Percentiles rank a stretch among this genome's conserved stretches.
These are phyloP conservation scores for Acanthamoeba castellanii DNA, from an alignment of 208 protist species.

Conservation along the genomic window DNA sequence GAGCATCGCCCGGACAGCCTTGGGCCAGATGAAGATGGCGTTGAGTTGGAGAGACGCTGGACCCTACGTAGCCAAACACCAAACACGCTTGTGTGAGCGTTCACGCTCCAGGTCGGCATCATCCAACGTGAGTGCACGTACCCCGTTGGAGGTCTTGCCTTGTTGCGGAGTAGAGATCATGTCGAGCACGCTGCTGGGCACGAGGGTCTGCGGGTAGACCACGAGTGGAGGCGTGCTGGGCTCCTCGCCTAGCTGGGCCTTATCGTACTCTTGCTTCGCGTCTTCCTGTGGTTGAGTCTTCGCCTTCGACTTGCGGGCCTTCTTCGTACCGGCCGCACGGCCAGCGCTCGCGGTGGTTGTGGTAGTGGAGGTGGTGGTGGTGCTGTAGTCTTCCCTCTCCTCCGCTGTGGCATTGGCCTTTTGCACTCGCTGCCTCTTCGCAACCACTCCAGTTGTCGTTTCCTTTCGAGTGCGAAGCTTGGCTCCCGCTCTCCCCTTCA, in stretches of 20 bases:
- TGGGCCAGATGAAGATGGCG: conserved; percentile 55
- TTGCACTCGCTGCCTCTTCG: neutral
- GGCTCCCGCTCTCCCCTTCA: neutral
- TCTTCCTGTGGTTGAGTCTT: neutral
- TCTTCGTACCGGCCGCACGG: neutral
- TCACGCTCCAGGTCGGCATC: neutral
- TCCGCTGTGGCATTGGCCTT: neutral
- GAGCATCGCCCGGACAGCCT: neutral
- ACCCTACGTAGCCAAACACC: neutral
- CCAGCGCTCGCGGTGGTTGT: too few relatives aligned
- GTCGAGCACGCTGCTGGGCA: conserved; percentile 56
- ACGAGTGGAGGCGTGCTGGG: conserved; percentile 9
- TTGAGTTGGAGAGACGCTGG: conserved; percentile 46
- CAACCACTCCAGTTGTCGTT: too few relatives aligned
- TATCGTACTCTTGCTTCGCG: neutral
- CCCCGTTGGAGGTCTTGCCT: neutral
- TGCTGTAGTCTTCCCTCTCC: neutral
- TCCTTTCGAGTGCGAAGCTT: neutral
- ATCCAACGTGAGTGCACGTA: neutral
- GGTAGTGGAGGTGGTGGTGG: neutral
- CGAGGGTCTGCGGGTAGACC: conserved; percentile 25
- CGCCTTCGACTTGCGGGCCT: neutral
- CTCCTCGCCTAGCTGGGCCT: neutral
- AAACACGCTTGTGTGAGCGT: neutral
- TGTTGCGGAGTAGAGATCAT: conserved; percentile 63